Percentiles rank a stretch among this genome's conserved stretches.
Conservation (phyloP, 495 filamentous ascomycete species). For the Stereocaulon alpinum region DNA sequence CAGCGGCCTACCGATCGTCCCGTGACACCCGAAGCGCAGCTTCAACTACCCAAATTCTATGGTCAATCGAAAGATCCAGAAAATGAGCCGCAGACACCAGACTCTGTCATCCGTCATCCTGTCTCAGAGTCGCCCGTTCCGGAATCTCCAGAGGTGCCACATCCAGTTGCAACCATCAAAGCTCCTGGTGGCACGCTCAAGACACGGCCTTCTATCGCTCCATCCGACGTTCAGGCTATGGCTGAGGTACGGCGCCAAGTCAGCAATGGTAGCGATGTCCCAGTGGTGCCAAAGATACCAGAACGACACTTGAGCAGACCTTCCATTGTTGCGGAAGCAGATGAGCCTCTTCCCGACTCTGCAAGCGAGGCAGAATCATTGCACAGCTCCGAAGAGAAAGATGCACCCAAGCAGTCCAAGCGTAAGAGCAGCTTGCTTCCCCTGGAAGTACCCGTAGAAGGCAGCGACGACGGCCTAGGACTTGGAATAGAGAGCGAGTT, state of each 20-base stretch:
- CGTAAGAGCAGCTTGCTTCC: constrained; percentile 44
- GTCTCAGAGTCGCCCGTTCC: constrained; percentile 34
- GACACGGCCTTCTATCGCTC: constrained; percentile 78
- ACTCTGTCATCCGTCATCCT: constrained; percentile 86
- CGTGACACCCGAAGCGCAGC: constrained; percentile 50
- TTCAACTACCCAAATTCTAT: constrained; percentile 38
- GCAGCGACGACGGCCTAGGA: constrained; percentile 45
- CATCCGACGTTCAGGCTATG: constrained; percentile 77
- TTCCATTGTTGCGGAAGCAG: constrained; percentile 31
- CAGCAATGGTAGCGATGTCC: constrained; percentile 49
- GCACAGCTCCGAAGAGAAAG: constrained; percentile 16
- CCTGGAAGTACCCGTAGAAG: constrained; percentile 57
- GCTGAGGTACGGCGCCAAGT: constrained; percentile 75
- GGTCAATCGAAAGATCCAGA: constrained; percentile 38
- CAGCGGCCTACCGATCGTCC: constrained; percentile 44
- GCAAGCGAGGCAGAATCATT: constrained; percentile 2
- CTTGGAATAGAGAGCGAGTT: constrained; percentile 86
- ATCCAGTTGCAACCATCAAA: constrained; percentile 81
- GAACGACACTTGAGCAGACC: constrained; percentile 45
- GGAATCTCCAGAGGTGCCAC: constrained; percentile 58
- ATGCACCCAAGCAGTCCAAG: constrained; percentile 27
- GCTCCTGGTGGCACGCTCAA: constrained; percentile 80
- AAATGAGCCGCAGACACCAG: constrained; percentile 68
- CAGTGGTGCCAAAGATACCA: constrained; percentile 52
- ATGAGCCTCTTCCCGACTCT: constrained; percentile 19